Percentiles rank a stretch among this genome's conserved stretches.
phyloP scores from a whole-genome alignment of 495 filamentous ascomycete genomes.

The Wilcoxina mikolae region DNA sequence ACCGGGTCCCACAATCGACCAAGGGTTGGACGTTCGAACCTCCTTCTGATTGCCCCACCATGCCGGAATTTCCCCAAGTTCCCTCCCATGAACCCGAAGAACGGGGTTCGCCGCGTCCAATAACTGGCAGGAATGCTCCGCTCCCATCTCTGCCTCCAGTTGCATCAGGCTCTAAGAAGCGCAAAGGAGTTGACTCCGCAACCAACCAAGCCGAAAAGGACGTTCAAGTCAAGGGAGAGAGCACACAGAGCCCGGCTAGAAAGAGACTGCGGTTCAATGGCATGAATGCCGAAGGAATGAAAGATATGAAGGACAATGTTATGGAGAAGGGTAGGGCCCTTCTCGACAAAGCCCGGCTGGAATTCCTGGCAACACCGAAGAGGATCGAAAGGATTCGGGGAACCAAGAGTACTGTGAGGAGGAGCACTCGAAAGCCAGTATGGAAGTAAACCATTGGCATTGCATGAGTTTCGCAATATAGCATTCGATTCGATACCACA shows the following conservation, averaged over 20 bases:
- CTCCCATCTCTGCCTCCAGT: too few species aligned
- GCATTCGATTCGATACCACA: too few species aligned
- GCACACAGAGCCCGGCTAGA: not conserved
- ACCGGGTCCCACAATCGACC: not conserved
- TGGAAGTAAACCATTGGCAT: constrained; percentile 1
- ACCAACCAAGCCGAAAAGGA: not conserved
- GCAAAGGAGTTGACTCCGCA: constrained; percentile 7
- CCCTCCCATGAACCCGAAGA: not conserved
- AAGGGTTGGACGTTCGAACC: not conserved
- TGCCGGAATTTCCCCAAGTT: not conserved
- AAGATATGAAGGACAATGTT: constrained; percentile 1
- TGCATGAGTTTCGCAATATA: too few species aligned
- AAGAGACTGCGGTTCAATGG: constrained; percentile 13
- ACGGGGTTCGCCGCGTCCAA: not conserved
- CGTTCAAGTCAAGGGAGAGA: constrained; percentile 2
- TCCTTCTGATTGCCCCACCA: not conserved
- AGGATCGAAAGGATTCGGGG: constrained; percentile 3
- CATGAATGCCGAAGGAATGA: not conserved
- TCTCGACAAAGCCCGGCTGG: constrained; percentile 13
- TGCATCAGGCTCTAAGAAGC: not conserved
- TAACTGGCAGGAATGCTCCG: not conserved
- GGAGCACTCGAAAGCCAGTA: not conserved
- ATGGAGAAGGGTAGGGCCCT: constrained; percentile 10
- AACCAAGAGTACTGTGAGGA: not conserved
- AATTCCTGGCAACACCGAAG: constrained; percentile 24